phyloP scores from a whole-genome alignment of 2,329 filamentous ascomycete genomes.

The Ilyonectria sp. region DNA sequence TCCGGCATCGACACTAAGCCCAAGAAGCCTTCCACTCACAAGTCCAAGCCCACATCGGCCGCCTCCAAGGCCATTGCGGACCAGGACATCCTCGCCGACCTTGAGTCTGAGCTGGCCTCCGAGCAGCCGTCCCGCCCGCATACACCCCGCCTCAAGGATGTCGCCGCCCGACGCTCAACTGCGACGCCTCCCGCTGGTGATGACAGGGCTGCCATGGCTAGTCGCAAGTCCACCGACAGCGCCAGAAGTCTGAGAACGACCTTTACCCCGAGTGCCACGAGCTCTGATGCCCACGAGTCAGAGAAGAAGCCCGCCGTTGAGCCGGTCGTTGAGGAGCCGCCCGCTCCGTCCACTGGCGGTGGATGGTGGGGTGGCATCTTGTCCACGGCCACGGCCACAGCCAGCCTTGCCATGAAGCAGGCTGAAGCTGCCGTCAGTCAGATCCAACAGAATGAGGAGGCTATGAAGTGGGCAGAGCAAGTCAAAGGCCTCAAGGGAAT shows the following conservation, averaged over 20 bases:
- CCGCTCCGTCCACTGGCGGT: constrained; percentile 65
- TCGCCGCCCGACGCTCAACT: constrained; percentile 60
- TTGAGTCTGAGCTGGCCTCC: constrained; percentile 80
- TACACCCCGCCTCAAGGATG: constrained; percentile 81
- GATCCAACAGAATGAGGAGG: constrained; percentile 96
- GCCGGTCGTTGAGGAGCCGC: constrained; percentile 55
- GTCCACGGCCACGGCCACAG: constrained; percentile 87
- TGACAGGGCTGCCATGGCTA: constrained; percentile 66
- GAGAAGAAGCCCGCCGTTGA: constrained; percentile 67
- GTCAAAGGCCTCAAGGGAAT: constrained; percentile 74
- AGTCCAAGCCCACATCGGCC: constrained; percentile 65
- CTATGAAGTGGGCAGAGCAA: constrained; percentile 95
- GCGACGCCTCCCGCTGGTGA: constrained; percentile 72
- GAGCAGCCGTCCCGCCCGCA: constrained; percentile 83
- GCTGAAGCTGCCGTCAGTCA: constrained; percentile 95
- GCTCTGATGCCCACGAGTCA: constrained; percentile 71
- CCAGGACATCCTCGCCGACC: constrained; percentile 88
- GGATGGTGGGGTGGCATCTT: constrained; percentile 93
- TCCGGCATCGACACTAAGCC: constrained; percentile 70
- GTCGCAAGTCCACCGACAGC: constrained; percentile 85
- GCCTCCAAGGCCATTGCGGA: constrained; percentile 66
- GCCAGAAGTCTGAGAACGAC: constrained; percentile 79
- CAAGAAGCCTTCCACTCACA: constrained; percentile 63
- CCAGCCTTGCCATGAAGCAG: constrained; percentile 89
- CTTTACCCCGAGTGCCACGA: constrained; percentile 78